Evolutionary conservation across 495 filamentous ascomycete species (phyloP).

Genomic region (Penicillium cataractarum): DNA sequence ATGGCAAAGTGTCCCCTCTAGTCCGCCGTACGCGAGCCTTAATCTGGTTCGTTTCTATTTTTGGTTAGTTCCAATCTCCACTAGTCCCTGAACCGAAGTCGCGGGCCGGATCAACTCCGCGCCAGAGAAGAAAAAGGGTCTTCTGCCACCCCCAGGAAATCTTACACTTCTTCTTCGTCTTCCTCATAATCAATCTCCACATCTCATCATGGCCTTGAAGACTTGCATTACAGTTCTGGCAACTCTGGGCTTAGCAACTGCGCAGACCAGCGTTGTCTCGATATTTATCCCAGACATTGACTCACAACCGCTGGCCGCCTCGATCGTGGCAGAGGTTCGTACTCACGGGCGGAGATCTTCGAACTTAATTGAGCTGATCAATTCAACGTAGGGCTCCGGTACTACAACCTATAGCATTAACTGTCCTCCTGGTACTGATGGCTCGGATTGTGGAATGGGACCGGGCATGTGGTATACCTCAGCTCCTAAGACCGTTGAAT

Average conservation of each 20-base stretch:
- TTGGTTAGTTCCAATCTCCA: slow-evolving; percentile 1
- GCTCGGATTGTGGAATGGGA: slow-evolving; percentile 38
- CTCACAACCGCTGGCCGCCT: slow-evolving; percentile 40
- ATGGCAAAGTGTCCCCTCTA: no score
- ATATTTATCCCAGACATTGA: slow-evolving; percentile 43
- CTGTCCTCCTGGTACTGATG: slow-evolving; percentile 40
- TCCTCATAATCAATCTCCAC: not conserved
- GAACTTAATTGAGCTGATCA: slow-evolving; percentile 7
- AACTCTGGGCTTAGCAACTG: slow-evolving; percentile 29
- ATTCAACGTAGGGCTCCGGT: slow-evolving; percentile 27
- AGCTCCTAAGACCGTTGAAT: slow-evolving; percentile 30
- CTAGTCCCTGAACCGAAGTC: not conserved
- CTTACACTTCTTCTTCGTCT: no score
- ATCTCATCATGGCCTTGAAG: not conserved
- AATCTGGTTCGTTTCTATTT: not conserved
- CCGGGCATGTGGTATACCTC: slow-evolving; percentile 36
- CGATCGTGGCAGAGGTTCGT: slow-evolving; percentile 40
- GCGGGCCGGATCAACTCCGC: not conserved
- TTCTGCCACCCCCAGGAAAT: not conserved
- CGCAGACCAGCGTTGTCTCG: slow-evolving; percentile 34
- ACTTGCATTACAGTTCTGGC: slow-evolving; percentile 9
- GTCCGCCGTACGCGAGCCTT: not conserved
- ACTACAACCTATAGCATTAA: slow-evolving; percentile 45
- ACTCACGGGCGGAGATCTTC: not conserved
- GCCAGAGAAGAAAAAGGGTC: not conserved